Base-by-base conservation (phyloP, 2,329 filamentous ascomycete species). In the Fusarium staphyleae region DNA sequence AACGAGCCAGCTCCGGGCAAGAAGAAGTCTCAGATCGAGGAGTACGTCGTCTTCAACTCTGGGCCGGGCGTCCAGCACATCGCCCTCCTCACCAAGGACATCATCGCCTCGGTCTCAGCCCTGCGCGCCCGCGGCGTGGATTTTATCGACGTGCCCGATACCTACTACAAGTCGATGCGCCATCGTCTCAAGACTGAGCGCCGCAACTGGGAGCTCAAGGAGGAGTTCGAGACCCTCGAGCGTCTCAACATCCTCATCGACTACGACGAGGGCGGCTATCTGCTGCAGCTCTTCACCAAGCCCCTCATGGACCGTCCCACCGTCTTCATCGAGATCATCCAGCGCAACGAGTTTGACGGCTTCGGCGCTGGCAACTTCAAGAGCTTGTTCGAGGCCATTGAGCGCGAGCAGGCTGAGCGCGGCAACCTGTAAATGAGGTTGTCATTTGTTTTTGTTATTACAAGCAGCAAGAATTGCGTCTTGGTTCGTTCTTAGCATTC, bases 331-430 rank as follows among this genome's bases (percentile, higher is more conserved):
- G 93, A 97, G 82, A 96, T 97, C 66, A 97, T 97, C 67, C 92
- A 97, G 79, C 80, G 93, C 51, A 88, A 96, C 66, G 87, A 91
- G 60, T 97, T 97, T 72, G 87, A 89, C 26, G 93, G 93, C 0
- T 97, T 97, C 66, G 93, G 93, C 4, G 93, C 93, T 0, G 93
- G 93, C 1, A 98, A 97, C 74, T 97, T 97, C 78, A 96, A 92
- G 84, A 92, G 88, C 56, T 69, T 97, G 66, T 97, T 97, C 68
- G 93, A 97, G 80, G 93, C 93, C 3, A 96, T 97, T 72, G 93
- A 97, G 81, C 80, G 93, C 43, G 93, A 97, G 74, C 93, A 97
- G 80, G 91, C 86, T 37, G 80, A 89, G 73, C 81, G 93, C 49
- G 93, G 93, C 1, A 97, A 96, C 70, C 72, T 96, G 75, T 90